These are phyloP conservation scores for Trypanosoma brucei DNA, from an alignment of 208 protist genomes.

Conservation along the genomic window DNA sequence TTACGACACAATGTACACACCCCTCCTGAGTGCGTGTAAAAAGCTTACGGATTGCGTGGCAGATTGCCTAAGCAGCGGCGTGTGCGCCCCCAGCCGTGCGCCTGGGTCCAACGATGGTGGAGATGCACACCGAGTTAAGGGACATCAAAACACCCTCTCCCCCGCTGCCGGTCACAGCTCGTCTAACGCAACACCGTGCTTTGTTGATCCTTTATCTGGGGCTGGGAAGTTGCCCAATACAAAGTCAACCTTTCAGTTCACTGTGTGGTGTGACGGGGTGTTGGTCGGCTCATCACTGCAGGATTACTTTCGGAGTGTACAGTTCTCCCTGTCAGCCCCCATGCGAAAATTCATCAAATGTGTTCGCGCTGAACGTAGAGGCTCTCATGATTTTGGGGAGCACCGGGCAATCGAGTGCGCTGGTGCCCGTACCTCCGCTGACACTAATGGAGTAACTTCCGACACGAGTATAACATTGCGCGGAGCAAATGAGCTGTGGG, in stretches of 20 bases:
- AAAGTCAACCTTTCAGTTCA: conserved; percentile 23
- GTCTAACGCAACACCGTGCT: neutral
- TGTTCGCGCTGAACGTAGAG: neutral
- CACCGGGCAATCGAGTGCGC: neutral
- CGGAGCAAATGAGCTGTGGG: conserved; percentile 13
- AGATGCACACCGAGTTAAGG: neutral
- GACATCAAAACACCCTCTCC: neutral
- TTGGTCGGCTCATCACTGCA: conserved; percentile 13
- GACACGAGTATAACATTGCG: neutral
- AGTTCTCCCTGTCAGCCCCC: conserved; percentile 7
- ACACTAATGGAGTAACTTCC: neutral
- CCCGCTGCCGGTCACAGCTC: too few relatives aligned
- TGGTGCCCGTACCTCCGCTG: neutral
- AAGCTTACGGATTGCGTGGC: conserved; percentile 11
- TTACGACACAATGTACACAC: neutral
- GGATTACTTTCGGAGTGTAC: conserved; percentile 18
- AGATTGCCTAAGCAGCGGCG: conserved; percentile 10
- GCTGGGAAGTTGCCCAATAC: conserved; percentile 3
- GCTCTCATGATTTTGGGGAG: too few relatives aligned
- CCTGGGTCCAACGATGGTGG: neutral
- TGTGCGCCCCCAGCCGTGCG: conserved; percentile 1
- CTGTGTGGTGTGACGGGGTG: conserved; percentile 16
- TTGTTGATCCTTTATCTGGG: neutral
- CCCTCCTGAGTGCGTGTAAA: conserved; percentile 5
- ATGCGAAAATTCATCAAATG: conserved; percentile 10